Percentiles rank a stretch among this genome's conserved stretches.
These are phyloP conservation scores for Penicillium capsulatum DNA, from an alignment of 2,329 filamentous ascomycete genomes.

Conservation along the genomic window DNA sequence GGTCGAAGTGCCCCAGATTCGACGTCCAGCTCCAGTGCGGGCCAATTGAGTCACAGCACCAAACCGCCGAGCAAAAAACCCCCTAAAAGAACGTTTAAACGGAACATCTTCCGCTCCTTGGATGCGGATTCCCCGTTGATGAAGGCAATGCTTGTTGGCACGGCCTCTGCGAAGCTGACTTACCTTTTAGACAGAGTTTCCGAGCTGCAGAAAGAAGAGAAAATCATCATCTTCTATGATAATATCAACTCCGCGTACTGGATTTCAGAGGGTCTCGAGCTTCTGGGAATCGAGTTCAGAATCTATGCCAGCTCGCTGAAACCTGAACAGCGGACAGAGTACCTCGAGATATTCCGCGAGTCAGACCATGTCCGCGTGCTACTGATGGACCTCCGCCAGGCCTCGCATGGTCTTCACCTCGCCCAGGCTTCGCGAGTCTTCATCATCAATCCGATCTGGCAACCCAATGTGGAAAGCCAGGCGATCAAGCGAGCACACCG, in stretches of 20 bases:
- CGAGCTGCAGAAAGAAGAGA: slow-evolving; percentile 65
- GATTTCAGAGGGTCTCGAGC: slow-evolving; percentile 74
- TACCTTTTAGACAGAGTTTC: slow-evolving; percentile 74
- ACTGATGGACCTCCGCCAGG: slow-evolving; percentile 86
- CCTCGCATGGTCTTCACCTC: slow-evolving; percentile 83
- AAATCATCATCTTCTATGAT: slow-evolving; percentile 91
- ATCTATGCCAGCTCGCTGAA: slow-evolving; percentile 56
- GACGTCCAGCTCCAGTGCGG: slow-evolving; percentile 13
- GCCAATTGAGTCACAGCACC: slow-evolving; percentile 19
- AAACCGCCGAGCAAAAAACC: slow-evolving; percentile 25
- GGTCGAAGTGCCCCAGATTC: slow-evolving; percentile 17
- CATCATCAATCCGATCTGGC: slow-evolving; percentile 83
- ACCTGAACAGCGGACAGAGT: slow-evolving; percentile 62
- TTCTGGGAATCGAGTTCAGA: slow-evolving; percentile 59
- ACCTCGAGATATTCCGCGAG: slow-evolving; percentile 73
- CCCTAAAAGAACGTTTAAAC: slow-evolving; percentile 30
- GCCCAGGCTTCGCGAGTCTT: slow-evolving; percentile 78
- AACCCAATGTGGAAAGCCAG: slow-evolving; percentile 79
- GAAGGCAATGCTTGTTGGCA: slow-evolving; percentile 65
- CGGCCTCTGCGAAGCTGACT: slow-evolving; percentile 79
- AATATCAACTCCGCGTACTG: slow-evolving; percentile 83
- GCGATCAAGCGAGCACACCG: slow-evolving; percentile 86
- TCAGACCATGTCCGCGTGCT: slow-evolving; percentile 68
- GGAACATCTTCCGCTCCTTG: slow-evolving; percentile 27
- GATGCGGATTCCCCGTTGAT: slow-evolving; percentile 51